phyloP scores from a whole-genome alignment of 148 eudicot species.

The Camellia granthamiana region DNA sequence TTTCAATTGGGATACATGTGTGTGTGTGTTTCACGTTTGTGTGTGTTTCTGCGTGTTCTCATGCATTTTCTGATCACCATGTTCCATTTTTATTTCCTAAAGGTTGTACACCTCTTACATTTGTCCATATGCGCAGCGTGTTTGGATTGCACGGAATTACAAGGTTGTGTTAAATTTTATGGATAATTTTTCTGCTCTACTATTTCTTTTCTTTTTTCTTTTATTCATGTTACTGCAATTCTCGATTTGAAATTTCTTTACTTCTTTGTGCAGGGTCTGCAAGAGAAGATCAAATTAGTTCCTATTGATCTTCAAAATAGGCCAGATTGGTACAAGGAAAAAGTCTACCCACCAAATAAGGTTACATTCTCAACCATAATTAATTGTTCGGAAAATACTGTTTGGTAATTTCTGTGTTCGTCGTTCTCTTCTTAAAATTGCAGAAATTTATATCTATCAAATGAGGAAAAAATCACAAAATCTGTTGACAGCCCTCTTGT shows the following conservation, averaged over 20 bases:
- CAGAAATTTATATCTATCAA: not conserved
- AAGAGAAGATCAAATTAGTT: conserved; percentile 28
- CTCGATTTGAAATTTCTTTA: not conserved
- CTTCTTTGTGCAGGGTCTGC: conserved; percentile 19
- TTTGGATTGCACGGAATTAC: conserved; percentile 26
- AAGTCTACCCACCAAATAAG: conserved; percentile 48
- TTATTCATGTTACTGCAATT: not conserved
- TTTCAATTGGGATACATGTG: too few species aligned
- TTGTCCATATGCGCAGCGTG: conserved; percentile 31
- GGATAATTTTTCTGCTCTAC: not conserved
- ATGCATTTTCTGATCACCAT: not conserved
- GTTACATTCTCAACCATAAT: conserved; percentile 18
- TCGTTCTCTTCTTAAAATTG: not conserved
- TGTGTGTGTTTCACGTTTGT: too few species aligned
- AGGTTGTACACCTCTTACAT: conserved; percentile 26
- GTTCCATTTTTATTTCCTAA: not conserved
- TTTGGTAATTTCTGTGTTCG: not conserved
- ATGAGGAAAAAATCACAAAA: not conserved
- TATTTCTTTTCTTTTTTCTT: not conserved
- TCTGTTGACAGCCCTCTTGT: not conserved
- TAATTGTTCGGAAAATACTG: not conserved
- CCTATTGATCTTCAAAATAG: conserved; percentile 33
- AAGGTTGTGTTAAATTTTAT: conserved; percentile 20
- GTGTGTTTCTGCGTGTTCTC: too few species aligned
- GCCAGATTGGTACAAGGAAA: conserved; percentile 51